Conservation (phyloP, 2,329 filamentous ascomycete species). For the Arthroderma sp. region DNA sequence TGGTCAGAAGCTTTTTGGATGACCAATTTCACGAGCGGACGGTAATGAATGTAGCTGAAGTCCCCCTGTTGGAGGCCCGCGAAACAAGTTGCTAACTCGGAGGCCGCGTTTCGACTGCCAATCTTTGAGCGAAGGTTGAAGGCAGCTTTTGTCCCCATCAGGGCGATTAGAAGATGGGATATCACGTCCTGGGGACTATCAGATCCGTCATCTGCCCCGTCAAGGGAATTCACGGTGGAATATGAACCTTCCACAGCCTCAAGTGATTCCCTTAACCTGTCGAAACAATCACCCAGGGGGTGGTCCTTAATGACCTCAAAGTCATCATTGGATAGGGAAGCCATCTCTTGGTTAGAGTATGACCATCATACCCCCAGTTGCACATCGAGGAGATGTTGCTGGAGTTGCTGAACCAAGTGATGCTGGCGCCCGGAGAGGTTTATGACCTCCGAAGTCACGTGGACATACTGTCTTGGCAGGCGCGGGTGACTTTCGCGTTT, state of each 20-base stretch:
- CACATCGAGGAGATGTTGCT: no score
- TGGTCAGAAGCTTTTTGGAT: conserved; percentile 7
- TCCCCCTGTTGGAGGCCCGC: not conserved
- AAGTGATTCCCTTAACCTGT: conserved; percentile 2
- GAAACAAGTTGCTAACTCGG: conserved; percentile 5
- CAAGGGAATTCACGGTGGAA: conserved; percentile 1
- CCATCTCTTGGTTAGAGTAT: no score
- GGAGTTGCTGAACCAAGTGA: no score
- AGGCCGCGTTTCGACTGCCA: conserved; percentile 2
- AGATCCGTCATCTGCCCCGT: conserved; percentile 3
- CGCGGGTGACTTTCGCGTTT: no score
- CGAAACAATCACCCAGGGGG: conserved; percentile 1
- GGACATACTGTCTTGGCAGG: no score
- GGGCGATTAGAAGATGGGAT: conserved; percentile 3
- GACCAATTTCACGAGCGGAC: conserved; percentile 8
- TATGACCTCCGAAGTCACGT: no score
- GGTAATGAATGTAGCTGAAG: conserved; percentile 8
- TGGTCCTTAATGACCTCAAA: conserved; percentile 3
- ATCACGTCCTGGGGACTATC: conserved; percentile 3
- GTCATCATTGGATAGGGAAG: conserved; percentile 5
- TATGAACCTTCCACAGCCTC: conserved; percentile 5
- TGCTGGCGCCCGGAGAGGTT: no score
- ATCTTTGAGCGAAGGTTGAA: conserved; percentile 6
- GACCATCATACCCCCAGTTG: no score
- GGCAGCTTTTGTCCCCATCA: conserved; percentile 5